Evolutionary conservation across 2,329 filamentous ascomycete species (phyloP), one percentile per base, ranked within the genome.

Genomic region (Leptographium galeiforme): DNA sequence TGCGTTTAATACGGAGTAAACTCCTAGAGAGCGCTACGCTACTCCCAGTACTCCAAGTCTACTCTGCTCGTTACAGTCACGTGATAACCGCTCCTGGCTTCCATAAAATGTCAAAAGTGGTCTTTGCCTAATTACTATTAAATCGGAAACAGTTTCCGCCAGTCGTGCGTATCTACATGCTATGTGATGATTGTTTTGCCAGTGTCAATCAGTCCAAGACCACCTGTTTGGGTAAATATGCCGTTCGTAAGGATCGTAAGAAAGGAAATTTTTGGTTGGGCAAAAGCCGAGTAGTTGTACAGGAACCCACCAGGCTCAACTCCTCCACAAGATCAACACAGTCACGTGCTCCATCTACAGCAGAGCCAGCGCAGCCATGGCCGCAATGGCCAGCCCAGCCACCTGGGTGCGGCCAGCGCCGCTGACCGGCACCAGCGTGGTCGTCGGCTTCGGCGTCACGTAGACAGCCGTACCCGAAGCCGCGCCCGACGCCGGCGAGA

Each of bases 161-260:
- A 58, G 58, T 34, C 10, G 47, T 50, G 47, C 36, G 19, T 49
- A 54, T 51, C 19, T 52, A 19, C 44, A 54, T 52, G 41, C 34
- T 47, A 46, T 38, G n/a, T 55, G 43, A 47, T 47, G 55, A 50
- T 45, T 18, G 43, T 48, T 8, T 51, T 16, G 13, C 19, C 41
- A 47, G 34, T 39, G 48, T n/a, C 38, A 25, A 38, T 49, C 48
- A 55, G 45, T 53, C 57, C 50, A 58, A 57, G 56, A 57, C 57
- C 57, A 61, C 60, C 58, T 55, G 55, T 61, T 50, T 55, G 48
- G 53, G 44, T 52, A 12, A 59, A 55, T 62, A 65, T 64, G 61
- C 63, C 65, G 45, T 64, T 61, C 65, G 68, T 75, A 77, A 77
- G 72, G 75, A 78, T 76, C 74, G 75, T 78, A 72, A 75, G 73